Base-by-base conservation (phyloP, 108 stramenopile genomes). In the Pseudonitzschia pungens region DNA sequence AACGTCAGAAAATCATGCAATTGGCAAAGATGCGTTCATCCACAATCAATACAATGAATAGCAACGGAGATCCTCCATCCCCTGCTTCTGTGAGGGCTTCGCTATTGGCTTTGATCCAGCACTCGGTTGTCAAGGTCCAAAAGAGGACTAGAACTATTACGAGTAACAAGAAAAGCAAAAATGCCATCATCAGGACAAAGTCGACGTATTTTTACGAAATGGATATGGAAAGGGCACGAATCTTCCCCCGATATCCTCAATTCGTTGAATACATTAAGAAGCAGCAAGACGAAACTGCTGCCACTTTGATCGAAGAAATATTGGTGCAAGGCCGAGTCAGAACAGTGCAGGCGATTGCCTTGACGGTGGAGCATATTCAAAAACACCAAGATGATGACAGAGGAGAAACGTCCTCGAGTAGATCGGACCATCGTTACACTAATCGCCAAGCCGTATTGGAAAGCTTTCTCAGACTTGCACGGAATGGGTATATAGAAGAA, bases 61-160 rank as follows among this genome's bases (percentile, higher is more conserved):
- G 20, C 4, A 41, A 33, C 36, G 55, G 40, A 24, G 55, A 57
- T 55, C 41, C 53, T 42, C 70, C 78, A 3, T 74, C 78, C 16
- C 45, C 80, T 18, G 53, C 76, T 0, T 78, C 81, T 29, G 70
- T 94, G 12, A 77, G 87, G 21, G 90, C 90, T 24, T 86, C 92
- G 8, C 69, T 94, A 33, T 56, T 94, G 32, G 85, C 86, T 0
- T 55, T 94, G 52, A 75, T 94, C 48, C 90, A 92, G 56, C 90
- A 94, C 70, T 83, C 81, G 33, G 62, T 91, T 43, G 86, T 93
- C 27, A 66, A 65, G n/a, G 70, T 85, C 11, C 74, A 77, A 40
- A 73, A 78, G 62, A 28, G 54, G 28, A 72, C 44, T 27, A 21
- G 29, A 73, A 36, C 42, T 1, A 24, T 70, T 56, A 45, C 26